Conservation (phyloP, 2,329 filamentous ascomycete species). For the Lasiodiplodia hormozganensis region DNA sequence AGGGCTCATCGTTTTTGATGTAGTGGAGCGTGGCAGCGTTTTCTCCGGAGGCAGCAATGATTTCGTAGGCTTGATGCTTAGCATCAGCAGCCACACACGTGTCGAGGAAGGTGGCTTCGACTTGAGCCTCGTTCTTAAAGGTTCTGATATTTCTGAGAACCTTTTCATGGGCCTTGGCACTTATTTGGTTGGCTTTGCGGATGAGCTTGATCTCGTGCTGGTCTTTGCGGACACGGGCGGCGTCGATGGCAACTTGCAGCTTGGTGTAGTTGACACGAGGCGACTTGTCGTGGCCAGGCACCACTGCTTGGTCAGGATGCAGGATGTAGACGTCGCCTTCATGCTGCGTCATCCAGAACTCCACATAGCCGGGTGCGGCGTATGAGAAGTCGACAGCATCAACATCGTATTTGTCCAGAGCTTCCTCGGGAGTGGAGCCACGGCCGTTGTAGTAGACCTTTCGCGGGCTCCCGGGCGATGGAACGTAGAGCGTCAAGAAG, state of each 20-base stretch:
- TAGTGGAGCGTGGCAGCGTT: constrained; percentile 91
- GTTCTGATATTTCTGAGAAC: constrained; percentile 69
- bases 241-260: constrained; percentile 76
- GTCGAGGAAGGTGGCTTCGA: constrained; percentile 78
- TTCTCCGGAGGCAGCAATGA: constrained; percentile 85
- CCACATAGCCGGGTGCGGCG: constrained; percentile 40
- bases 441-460: constrained; percentile 70
- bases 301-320: constrained; percentile 34
- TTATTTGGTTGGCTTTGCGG: constrained; percentile 79
- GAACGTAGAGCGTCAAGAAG: constrained; percentile 74
- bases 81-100: constrained; percentile 76
- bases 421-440: constrained; percentile 67
- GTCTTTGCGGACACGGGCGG: constrained; percentile 81
- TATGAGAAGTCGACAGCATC: constrained; percentile 69
- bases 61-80: constrained; percentile 80
- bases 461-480: constrained; percentile 65
- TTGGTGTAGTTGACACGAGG: constrained; percentile 54
- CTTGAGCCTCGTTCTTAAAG: constrained; percentile 79
- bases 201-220: constrained; percentile 83
- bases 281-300: constrained; percentile 6
- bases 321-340: constrained; percentile 45
- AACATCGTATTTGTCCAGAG: constrained; percentile 68
- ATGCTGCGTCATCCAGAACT: constrained; percentile 39
- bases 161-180: constrained; percentile 75
- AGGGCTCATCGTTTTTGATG: constrained; percentile 74